Base-by-base conservation (phyloP, 768 basidiomycete species). In the Neoboletus subvelutipes region DNA sequence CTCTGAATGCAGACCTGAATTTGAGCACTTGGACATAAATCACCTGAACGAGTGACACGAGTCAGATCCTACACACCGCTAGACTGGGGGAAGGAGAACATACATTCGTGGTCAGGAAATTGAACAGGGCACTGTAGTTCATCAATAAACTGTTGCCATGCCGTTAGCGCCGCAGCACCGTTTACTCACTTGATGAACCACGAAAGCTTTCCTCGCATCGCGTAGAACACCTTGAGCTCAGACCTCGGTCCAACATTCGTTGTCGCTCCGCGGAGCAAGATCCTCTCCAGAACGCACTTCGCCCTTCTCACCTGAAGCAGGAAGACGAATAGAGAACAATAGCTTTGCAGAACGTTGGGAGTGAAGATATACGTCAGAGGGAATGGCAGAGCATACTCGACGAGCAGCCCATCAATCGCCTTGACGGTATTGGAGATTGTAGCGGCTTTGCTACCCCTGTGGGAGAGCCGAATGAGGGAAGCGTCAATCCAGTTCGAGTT, bases 331-430 rank as follows among this genome's bases (percentile, higher is more conserved):
- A 92, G 74, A 26, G 84, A 80, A 41, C 82, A 80, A 61, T 92
- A 92, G 1, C 73, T 72, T 65, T 82, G 80, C 45, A 86, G 69
- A 5, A 77, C 74, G 9, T 69, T 71, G 5, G 86, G 82, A 6
- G 81, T 80, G 62, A 92, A 89, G 46, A 92, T 80, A 67, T 93
- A 93, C 2, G 85, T 86, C 64, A 93, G 69, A 5, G 92, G 91
- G 63, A 91, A 92, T 1, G 92, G 88, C 2, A 88, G 78, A 7
- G 87, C 84, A 60, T 93, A 94, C 75, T 92, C 91, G n/a, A 88
- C 74, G 11, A 77, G 70, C 11, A 94, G 75, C 0, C 84, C 87
- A 33, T 86, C 84, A 22, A 92, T 77, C 1, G 82, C 82, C 64
- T 78, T 80, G 40, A 92, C 80, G 1, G 84, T 88, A 42, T 78